Conservation (phyloP, 1,139 yeast genomes). For the Suhomyces panamericanus region DNA sequence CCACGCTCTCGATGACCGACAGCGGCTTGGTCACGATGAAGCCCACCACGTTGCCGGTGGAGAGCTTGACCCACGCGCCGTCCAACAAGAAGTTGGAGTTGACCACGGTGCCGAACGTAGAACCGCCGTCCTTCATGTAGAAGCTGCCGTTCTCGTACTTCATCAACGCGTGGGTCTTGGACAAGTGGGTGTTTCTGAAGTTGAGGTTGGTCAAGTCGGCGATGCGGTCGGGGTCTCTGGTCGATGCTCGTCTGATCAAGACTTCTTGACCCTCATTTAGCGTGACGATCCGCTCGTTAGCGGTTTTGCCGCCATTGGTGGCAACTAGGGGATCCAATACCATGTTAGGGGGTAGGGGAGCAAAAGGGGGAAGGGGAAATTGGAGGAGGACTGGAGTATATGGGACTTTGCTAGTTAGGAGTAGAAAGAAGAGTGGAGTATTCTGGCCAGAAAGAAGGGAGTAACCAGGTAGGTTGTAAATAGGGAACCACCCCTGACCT, state of each 20-base stretch:
- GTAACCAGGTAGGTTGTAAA: not conserved
- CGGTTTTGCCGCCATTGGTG: slow-evolving; percentile 1
- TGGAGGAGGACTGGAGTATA: not conserved
- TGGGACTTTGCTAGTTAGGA: not conserved
- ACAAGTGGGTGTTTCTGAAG: slow-evolving; percentile 35
- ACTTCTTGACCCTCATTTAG: slow-evolving; percentile 19
- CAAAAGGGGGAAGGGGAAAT: not conserved
- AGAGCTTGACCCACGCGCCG: slow-evolving; percentile 20
- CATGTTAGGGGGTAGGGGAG: slow-evolving; percentile 4
- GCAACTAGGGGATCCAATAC: not conserved
- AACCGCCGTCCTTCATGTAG: slow-evolving; percentile 30
- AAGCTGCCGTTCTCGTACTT: slow-evolving; percentile 21
- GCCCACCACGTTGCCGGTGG: slow-evolving; percentile 30
- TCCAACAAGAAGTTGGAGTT: slow-evolving; percentile 30
- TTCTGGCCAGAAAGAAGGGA: not conserved
- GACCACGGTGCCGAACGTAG: slow-evolving; percentile 45
- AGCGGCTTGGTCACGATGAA: slow-evolving; percentile 36
- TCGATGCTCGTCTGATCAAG: slow-evolving; percentile 31
- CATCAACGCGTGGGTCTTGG: slow-evolving; percentile 33
- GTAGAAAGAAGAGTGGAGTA: not conserved
- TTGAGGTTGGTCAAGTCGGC: slow-evolving; percentile 30
- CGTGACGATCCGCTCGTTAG: slow-evolving; percentile 21
- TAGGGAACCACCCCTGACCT: slow-evolving; percentile 4
- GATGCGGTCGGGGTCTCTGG: slow-evolving; percentile 24
- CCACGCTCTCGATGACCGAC: slow-evolving; percentile 20